phyloP scores from a whole-genome alignment of 2,329 filamentous ascomycete genomes.

The Sordariomycetes sp. region DNA sequence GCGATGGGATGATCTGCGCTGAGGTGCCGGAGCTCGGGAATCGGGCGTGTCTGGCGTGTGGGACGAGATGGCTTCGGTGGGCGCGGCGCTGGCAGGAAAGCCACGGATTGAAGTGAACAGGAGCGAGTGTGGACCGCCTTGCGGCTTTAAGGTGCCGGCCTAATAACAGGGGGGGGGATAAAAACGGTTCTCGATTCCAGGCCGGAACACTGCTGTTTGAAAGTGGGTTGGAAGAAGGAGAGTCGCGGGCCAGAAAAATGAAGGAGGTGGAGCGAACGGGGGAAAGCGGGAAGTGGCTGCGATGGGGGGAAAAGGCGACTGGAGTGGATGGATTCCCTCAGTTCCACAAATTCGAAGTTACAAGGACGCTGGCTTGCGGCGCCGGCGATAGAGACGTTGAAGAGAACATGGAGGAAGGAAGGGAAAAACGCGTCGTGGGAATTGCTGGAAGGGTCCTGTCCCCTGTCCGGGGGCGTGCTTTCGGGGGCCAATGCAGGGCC shows the following conservation, averaged over 20 bases:
- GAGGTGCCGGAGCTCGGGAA: background rate
- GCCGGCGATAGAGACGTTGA: background rate
- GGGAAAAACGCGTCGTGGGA: conserved; percentile 1
- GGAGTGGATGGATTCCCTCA: background rate
- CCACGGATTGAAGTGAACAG: background rate
- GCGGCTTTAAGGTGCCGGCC: background rate
- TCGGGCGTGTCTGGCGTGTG: background rate
- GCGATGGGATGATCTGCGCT: background rate
- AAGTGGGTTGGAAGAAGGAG: background rate
- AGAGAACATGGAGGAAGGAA: background rate
- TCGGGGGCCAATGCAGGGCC: background rate
- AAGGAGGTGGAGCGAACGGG: background rate
- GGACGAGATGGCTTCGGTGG: background rate
- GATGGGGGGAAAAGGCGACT: background rate
- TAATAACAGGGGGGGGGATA: background rate
- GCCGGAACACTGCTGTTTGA: background rate
- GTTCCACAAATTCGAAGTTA: background rate
- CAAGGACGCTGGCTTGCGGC: conserved; percentile 3
- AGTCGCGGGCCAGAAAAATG: background rate
- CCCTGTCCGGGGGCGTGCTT: background rate
- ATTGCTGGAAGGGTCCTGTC: background rate
- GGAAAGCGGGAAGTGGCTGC: background rate
- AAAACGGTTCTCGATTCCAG: background rate
- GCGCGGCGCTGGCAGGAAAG: background rate
- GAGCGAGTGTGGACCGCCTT: background rate